Conservation (phyloP, 305 asterid genomes). For the Rubia peregrina region DNA sequence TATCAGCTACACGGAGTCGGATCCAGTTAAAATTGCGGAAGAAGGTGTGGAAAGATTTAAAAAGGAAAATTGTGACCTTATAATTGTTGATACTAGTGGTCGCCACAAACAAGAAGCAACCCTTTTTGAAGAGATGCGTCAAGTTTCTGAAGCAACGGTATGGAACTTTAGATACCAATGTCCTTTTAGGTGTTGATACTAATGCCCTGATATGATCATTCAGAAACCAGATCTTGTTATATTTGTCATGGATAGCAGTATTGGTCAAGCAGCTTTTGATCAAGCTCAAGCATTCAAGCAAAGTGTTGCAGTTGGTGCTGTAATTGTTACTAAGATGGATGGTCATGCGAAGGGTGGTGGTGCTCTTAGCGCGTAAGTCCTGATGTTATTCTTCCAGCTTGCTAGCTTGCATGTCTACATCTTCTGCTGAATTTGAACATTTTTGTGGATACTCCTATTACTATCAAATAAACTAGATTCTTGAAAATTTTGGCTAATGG, state of each 20-base stretch:
- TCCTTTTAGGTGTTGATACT: conserved; percentile 7
- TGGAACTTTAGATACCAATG: conserved; percentile 10
- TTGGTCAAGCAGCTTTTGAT: conserved; percentile 97
- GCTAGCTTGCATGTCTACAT: background rate
- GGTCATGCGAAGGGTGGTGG: conserved; percentile 99
- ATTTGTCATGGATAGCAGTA: conserved; percentile 96
- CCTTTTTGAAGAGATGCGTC: conserved; percentile 97
- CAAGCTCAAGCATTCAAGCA: conserved; percentile 97
- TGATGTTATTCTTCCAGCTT: background rate
- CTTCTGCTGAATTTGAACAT: background rate
- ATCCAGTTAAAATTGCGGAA: conserved; percentile 90
- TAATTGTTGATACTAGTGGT: conserved; percentile 93
- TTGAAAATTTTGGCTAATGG: background rate
- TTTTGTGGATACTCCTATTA: background rate
- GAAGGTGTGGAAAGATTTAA: conserved; percentile 73
- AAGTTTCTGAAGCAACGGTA: conserved; percentile 91
- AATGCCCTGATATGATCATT: conserved; percentile 15
- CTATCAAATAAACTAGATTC: background rate
- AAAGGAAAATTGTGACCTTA: conserved; percentile 86
- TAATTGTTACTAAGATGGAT: conserved; percentile 92
- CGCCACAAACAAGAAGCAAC: conserved; percentile 99
- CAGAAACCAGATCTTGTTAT: conserved; percentile 96
- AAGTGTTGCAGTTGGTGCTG: conserved; percentile 96
- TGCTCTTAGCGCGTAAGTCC: conserved; percentile 97
- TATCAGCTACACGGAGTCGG: conserved; percentile 91